Base-by-base conservation (phyloP, 495 filamentous ascomycete genomes). In the Podospora sp. region DNA sequence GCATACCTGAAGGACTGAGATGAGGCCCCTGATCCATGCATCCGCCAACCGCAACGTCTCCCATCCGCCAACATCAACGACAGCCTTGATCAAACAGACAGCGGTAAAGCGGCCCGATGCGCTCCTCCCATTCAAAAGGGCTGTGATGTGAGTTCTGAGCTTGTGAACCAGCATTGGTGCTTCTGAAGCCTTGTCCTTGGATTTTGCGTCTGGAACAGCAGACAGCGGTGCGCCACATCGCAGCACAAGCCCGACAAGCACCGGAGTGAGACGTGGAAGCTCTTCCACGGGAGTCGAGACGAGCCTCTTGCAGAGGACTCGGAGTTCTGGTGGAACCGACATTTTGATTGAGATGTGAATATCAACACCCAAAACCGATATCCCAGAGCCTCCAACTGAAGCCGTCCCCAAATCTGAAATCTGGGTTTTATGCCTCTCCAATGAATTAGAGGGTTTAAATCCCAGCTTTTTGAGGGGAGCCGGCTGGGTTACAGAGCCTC, bases 51-150 rank as follows among this genome's bases (percentile, higher is more conserved):
- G 88, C 63, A 97, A 78, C 56, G 89, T 82, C 66, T 93, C 90
- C 87, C 89, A 91, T 65, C 91, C 91, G 25, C 93, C 92, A 50
- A 87, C 85, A 72, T 97, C 93, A 61, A 96, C 80, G 16, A 87
- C 81, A n/a, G 89, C 84, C 78, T 96, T 97, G 70, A 92, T 83
- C 60, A 97, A 76, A 25, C 90, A 86, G 35, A 91, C 87, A 0
- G 87, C 92, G 11, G 89, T 83, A 83, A 92, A 96, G 72, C 92
- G 88, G 40, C 88, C 90, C 67, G 93, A 85, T 6, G 83, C 67
- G 40, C 73, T 90, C 68, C 87, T 89, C 65, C 92, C 92, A 69
- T 90, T 88, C 59, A 96, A 76, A 57, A 97, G 79, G 6, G 89
- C 86, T 16, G 88, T 88, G 67, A 97, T 80, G 61, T 91, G 88